Percentiles rank a stretch among this genome's conserved stretches.
Evolutionary conservation across 2,329 filamentous ascomycete species (phyloP).

Genomic region (Trichocomaceae sp.): DNA sequence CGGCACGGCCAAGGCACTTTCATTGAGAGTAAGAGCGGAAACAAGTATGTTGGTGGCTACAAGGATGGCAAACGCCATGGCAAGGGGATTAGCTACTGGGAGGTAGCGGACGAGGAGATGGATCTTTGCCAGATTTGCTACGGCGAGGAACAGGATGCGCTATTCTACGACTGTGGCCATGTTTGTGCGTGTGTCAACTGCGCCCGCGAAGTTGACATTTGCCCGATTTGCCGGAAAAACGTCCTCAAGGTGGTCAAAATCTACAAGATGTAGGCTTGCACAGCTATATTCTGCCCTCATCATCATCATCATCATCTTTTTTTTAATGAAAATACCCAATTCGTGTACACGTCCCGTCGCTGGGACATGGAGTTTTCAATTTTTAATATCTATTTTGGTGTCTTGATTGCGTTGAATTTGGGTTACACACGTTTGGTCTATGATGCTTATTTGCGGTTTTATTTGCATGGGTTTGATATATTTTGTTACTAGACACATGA

Average conservation of each 20-base stretch:
- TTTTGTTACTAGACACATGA: not conserved
- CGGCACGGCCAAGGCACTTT: constrained; percentile 53
- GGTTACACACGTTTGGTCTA: not conserved
- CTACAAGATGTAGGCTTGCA: constrained; percentile 35
- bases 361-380: constrained; percentile 3
- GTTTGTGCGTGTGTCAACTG: constrained; percentile 56
- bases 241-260: constrained; percentile 54
- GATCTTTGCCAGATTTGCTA: constrained; percentile 57
- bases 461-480: not conserved
- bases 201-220: constrained; percentile 52
- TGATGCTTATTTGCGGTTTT: not conserved
- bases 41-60: constrained; percentile 57
- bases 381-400: not conserved
- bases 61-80: constrained; percentile 55
- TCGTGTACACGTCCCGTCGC: not conserved
- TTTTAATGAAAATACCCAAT: constrained; percentile 4
- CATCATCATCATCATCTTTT: too few relatives aligned
- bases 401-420: not conserved
- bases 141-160: constrained; percentile 52
- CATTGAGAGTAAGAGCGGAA: constrained; percentile 51
- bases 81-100: constrained; percentile 57
- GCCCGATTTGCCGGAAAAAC: constrained; percentile 55
- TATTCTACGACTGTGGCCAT: constrained; percentile 59
- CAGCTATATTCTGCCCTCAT: not conserved
- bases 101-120: constrained; percentile 56